Evolutionary conservation across 208 protist species (phyloP).

Genomic region (Phytomonas sp.): DNA sequence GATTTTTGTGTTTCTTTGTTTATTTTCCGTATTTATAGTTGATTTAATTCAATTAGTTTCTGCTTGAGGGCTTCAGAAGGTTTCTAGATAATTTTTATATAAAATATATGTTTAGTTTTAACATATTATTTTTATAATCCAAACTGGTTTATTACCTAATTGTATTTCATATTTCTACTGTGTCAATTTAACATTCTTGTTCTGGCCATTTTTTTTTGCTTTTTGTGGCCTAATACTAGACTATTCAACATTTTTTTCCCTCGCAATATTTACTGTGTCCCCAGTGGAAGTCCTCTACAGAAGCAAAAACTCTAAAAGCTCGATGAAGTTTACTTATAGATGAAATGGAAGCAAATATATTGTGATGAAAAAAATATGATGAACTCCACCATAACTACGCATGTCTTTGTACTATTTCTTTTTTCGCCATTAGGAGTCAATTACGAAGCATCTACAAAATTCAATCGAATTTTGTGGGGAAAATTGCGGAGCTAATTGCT

Average conservation of each 20-base stretch:
- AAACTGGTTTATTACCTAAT: neutral
- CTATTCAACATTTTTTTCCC: constrained; percentile 5
- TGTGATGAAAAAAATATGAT: too few relatives aligned
- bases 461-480: neutral
- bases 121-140: neutral
- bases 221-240: neutral
- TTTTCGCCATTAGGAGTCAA: neutral
- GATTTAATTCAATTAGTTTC: constrained; percentile 1
- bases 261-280: too few relatives aligned
- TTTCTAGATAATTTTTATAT: constrained; percentile 1
- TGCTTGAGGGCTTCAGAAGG: neutral
- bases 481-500: neutral
- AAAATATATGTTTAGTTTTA: neutral
- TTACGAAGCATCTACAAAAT: too few relatives aligned
- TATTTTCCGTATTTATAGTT: constrained; percentile 2
- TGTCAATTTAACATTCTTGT: constrained; percentile 5
- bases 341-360: too few relatives aligned
- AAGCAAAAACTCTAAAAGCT: too few relatives aligned
- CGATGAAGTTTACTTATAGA: too few relatives aligned
- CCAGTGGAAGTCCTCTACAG: too few relatives aligned
- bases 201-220: neutral
- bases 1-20: constrained; percentile 10
- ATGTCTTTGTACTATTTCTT: neutral
- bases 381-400: neutral
- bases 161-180: neutral